Conservation (phyloP, 306 rosid genomes). For the Vicia faba region DNA sequence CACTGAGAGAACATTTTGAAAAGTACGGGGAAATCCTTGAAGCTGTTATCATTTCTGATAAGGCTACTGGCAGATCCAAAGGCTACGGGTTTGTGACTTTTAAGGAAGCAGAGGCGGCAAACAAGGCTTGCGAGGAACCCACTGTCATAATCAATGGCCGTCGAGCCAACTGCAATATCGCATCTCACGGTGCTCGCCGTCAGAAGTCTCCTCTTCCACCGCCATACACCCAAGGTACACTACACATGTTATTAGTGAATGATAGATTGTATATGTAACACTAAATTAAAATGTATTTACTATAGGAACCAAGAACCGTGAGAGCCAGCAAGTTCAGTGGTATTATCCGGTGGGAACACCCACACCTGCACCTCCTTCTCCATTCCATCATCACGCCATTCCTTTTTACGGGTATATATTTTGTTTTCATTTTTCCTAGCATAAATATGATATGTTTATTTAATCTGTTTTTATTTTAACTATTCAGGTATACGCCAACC, state of each 20-base stretch:
- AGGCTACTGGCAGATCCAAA: conserved; percentile 88
- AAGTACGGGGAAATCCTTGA: conserved; percentile 79
- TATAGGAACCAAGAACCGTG: conserved; percentile 40
- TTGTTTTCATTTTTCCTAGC: too few species aligned
- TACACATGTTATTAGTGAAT: too few species aligned
- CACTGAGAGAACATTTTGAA: conserved; percentile 66
- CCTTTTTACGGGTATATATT: conserved; percentile 67
- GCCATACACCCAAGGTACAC: neutral
- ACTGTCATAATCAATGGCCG: conserved; percentile 74
- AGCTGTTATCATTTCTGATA: conserved; percentile 82
- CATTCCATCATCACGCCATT: conserved; percentile 45
- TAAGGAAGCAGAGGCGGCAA: conserved; percentile 76
- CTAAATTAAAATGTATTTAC: neutral
- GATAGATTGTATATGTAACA: too few species aligned
- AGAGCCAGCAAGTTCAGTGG: conserved; percentile 62
- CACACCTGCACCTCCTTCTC: conserved; percentile 50
- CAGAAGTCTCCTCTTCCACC: conserved; percentile 33
- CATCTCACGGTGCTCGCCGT: conserved; percentile 83
- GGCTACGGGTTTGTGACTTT: conserved; percentile 90
- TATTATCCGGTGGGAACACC: conserved; percentile 60
- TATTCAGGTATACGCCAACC: conserved; percentile 61
- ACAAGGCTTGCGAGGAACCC: conserved; percentile 78
- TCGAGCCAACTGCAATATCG: conserved; percentile 83
- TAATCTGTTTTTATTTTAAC: neutral
- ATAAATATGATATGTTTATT: too few species aligned